phyloP scores from a whole-genome alignment of 306 rosid genomes.

The Prinsepia uniflora region DNA sequence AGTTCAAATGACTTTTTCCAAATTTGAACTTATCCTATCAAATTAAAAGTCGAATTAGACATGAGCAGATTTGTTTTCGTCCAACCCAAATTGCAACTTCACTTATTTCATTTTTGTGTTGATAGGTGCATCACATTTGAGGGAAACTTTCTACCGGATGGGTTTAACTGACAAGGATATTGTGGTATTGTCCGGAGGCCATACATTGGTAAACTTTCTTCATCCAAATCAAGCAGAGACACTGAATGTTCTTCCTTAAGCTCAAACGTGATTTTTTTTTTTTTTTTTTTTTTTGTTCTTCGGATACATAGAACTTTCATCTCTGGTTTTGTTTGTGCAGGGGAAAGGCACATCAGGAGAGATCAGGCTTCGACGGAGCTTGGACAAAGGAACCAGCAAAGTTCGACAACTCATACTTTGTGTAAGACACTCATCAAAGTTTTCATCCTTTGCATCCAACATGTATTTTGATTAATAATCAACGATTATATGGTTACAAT shows the following conservation, averaged over 20 bases:
- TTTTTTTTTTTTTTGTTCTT: too few relatives aligned
- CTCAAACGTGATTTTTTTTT: background rate
- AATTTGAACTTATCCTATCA: too few relatives aligned
- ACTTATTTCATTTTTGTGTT: background rate
- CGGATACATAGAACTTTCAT: background rate
- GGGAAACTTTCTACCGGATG: conserved; percentile 65
- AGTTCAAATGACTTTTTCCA: too few relatives aligned
- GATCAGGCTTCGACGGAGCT: conserved; percentile 75
- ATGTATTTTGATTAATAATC: background rate
- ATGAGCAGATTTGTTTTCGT: too few relatives aligned
- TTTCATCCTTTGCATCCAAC: background rate
- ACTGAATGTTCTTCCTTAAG: background rate
- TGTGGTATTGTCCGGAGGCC: conserved; percentile 88
- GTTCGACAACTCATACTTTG: conserved; percentile 83
- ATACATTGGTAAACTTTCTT: conserved; percentile 55
- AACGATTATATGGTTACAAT: background rate
- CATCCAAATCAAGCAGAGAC: background rate
- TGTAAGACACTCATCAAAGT: conserved; percentile 38
- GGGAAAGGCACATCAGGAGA: conserved; percentile 76
- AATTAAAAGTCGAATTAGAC: too few relatives aligned
- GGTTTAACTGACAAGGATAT: conserved; percentile 70
- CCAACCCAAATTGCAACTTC: too few relatives aligned
- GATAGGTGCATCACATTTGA: conserved; percentile 71
- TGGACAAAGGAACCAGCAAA: conserved; percentile 71
- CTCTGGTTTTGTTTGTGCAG: conserved; percentile 30